Base-by-base conservation (phyloP, 2,329 filamentous ascomycete genomes). In the Chalara sp. region DNA sequence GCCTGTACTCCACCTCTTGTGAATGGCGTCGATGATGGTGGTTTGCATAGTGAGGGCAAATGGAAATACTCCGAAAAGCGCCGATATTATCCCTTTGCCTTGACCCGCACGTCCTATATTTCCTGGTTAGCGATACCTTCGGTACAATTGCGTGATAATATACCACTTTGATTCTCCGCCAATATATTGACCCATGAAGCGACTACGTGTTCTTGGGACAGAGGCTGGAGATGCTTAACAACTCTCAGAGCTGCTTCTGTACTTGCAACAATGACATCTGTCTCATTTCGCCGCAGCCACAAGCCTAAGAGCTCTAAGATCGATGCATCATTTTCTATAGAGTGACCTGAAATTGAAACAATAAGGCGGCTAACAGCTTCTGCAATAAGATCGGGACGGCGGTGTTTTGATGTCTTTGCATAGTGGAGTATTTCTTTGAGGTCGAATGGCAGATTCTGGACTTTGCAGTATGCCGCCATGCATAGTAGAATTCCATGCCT, bases 401-500 rank as follows among this genome's bases (percentile, higher is more conserved):
- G 73, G 55, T 76, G 78, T 2, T 28, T 44, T 33, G 39, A 32
- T 7, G 39, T 29, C 6, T 49, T 28, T 8, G 28, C 31, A 49
- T 44, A 35, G 2, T 44, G 28, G 6, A 49, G 30, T 6, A 44
- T 12, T 21, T 12, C 11, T 37, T 11, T 33, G 29, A 48, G 28
- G 11, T 45, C 43, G 5, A 31, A 30, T 31, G 13, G 28, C 31
- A 31, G 28, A 32, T 45, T 31, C 29, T 32, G 8, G 8, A 10
- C n/a, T n/a, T 8, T 37, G 35, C n/a, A 37, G 35, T 37, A 37
- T n/a, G 48, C 73, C 1, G 84, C 78, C n/a, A 86, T 68, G 32
- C 78, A 76, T 6, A 86, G 66, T 1, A 87, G 61, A 5, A 88
- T 67, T 0, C 86, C 86, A 61, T 90, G 86, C 1, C 81, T 73